Evolutionary conservation across 2,329 filamentous ascomycete species (phyloP).

Genomic region (Chaetomium sp.): DNA sequence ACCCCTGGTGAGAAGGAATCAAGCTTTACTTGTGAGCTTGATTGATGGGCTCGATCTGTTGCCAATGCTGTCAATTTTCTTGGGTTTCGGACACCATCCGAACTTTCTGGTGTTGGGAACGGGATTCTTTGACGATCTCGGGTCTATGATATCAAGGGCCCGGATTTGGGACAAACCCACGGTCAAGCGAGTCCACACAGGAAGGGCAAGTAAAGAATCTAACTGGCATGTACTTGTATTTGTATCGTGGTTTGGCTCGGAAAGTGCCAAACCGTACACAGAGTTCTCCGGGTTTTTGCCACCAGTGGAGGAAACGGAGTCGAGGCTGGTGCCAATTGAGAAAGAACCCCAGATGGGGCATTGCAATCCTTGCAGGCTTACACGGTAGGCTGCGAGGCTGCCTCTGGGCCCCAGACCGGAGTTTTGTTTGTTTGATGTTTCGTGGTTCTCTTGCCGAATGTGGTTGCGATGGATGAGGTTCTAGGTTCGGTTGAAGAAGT

Average conservation of each 20-base stretch:
- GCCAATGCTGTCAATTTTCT: neutral
- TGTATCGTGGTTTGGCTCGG: neutral
- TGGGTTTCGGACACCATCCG: neutral
- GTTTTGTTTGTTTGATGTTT: conserved; percentile 16
- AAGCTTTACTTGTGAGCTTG: neutral
- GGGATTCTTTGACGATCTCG: neutral
- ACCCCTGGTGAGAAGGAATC: neutral
- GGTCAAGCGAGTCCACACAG: neutral
- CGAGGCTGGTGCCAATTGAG: neutral
- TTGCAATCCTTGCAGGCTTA: neutral
- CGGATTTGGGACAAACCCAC: neutral
- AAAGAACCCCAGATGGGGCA: neutral
- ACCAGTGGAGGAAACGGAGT: neutral
- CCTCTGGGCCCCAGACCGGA: neutral
- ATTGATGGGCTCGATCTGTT: neutral
- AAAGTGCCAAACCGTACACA: neutral
- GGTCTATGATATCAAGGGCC: neutral
- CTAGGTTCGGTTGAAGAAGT: neutral
- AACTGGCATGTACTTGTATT: no score
- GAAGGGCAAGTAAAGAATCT: neutral
- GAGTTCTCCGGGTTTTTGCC: neutral
- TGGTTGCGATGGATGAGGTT: neutral
- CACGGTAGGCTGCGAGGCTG: neutral
- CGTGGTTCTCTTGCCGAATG: neutral
- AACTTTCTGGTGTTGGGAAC: neutral